phyloP scores from a whole-genome alignment of 192 early-diverging fungal genomes.

The Gaertneriomyces semiglobifer region DNA sequence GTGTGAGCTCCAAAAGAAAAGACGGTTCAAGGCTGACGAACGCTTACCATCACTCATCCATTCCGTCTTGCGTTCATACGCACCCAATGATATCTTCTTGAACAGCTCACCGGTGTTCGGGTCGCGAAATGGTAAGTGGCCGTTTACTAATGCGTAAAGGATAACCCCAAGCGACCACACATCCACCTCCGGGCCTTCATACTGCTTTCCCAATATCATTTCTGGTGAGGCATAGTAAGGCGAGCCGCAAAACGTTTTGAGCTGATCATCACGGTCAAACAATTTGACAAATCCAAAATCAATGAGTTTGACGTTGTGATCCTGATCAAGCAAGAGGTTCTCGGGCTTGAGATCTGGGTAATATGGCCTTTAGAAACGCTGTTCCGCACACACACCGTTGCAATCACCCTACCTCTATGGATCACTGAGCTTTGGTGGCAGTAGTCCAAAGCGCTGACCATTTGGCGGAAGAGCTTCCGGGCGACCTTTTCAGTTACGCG shows the following conservation, averaged over 20 bases:
- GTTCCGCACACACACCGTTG: background rate
- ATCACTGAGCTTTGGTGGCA: slow-evolving; percentile 55
- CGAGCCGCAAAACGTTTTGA: slow-evolving; percentile 59
- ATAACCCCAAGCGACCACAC: slow-evolving; percentile 97
- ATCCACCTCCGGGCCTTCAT: slow-evolving; percentile 94
- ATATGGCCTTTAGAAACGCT: background rate
- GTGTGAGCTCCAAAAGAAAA: slow-evolving; percentile 53
- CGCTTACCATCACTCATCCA: slow-evolving; percentile 57
- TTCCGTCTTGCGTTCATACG: slow-evolving; percentile 20
- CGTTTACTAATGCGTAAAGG: slow-evolving; percentile 90
- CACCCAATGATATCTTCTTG: slow-evolving; percentile 40
- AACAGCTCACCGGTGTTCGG: slow-evolving; percentile 71
- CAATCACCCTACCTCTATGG: slow-evolving; percentile 43
- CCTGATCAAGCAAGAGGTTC: slow-evolving; percentile 71
- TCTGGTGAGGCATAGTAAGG: slow-evolving; percentile 58
- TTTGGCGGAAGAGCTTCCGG: slow-evolving; percentile 51
- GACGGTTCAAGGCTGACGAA: slow-evolving; percentile 57
- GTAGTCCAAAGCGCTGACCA: slow-evolving; percentile 53
- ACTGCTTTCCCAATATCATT: slow-evolving; percentile 70
- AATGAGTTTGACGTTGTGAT: slow-evolving; percentile 54
- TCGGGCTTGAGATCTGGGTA: slow-evolving; percentile 89
- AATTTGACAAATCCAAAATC: slow-evolving; percentile 59
- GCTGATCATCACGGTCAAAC: slow-evolving; percentile 35
- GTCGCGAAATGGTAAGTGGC: slow-evolving; percentile 92
- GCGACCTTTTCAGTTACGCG: slow-evolving; percentile 79